phyloP scores from a whole-genome alignment of 768 basidiomycete species.

The Harrya chromipes region DNA sequence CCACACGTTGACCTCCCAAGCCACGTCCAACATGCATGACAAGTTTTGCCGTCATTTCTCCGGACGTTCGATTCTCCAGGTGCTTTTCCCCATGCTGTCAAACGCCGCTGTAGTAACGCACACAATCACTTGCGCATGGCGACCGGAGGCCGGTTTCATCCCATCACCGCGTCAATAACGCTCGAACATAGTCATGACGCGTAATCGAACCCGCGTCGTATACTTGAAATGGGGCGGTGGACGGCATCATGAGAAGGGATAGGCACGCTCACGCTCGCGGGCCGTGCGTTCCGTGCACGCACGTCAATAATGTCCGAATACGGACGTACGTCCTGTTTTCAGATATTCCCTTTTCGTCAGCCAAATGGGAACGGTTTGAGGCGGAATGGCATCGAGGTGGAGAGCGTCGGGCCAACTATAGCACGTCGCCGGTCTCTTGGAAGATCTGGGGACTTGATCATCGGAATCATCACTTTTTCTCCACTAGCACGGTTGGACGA shows the following conservation, averaged over 20 bases:
- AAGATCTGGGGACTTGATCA: neutral
- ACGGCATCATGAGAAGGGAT: neutral
- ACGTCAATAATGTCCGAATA: neutral
- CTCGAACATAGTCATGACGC: too few relatives aligned
- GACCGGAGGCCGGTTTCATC: constrained; percentile 6
- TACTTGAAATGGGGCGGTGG: too few relatives aligned
- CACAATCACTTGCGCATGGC: neutral
- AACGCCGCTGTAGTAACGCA: constrained; percentile 2
- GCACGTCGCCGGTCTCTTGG: neutral
- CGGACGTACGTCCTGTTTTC: neutral
- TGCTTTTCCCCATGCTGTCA: neutral
- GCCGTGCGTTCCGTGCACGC: neutral
- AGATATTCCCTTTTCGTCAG: neutral
- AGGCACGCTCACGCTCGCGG: neutral
- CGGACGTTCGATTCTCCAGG: neutral
- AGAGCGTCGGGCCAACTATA: constrained; percentile 1
- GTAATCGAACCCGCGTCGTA: too few relatives aligned
- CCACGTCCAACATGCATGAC: neutral
- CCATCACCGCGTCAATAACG: neutral
- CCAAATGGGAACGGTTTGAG: too few relatives aligned
- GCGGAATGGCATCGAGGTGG: neutral
- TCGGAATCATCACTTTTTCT: neutral
- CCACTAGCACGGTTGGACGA: too few relatives aligned
- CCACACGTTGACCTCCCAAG: neutral
- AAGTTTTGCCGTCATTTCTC: constrained; percentile 1